These are phyloP conservation scores for Ogataea haglerorum DNA, from an alignment of 805 yeast species.

Conservation along the genomic window DNA sequence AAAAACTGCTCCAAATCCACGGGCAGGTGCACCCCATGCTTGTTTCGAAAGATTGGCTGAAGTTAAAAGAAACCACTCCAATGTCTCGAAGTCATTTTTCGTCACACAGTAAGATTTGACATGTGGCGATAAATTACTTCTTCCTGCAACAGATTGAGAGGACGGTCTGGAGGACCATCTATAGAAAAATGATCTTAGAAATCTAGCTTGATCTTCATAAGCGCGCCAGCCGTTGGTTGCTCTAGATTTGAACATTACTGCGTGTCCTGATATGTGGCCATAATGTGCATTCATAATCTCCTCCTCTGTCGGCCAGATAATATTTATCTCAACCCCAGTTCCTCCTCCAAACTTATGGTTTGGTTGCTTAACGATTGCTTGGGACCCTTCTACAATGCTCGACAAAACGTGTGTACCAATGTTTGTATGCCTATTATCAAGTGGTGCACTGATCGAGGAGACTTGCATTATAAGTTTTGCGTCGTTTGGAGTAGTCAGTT, in stretches of 20 bases:
- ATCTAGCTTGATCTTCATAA: slow-evolving; percentile 36
- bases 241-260: slow-evolving; percentile 22
- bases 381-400: slow-evolving; percentile 39
- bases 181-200: slow-evolving; percentile 41
- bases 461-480: slow-evolving; percentile 42
- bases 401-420: slow-evolving; percentile 46
- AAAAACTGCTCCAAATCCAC: slow-evolving; percentile 20
- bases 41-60: slow-evolving; percentile 72
- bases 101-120: slow-evolving; percentile 64
- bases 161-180: slow-evolving; percentile 40
- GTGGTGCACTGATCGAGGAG: slow-evolving; percentile 50
- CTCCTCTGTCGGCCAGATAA: slow-evolving; percentile 34
- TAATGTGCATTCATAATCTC: slow-evolving; percentile 24
- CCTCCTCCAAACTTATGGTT: slow-evolving; percentile 13
- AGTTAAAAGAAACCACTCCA: slow-evolving; percentile 70
- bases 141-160: slow-evolving; percentile 26
- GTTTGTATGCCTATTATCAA: slow-evolving; percentile 32
- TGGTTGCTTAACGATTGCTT: slow-evolving; percentile 19
- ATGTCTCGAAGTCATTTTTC: slow-evolving; percentile 44
- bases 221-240: slow-evolving; percentile 20
- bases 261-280: slow-evolving; percentile 28
- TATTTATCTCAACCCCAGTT: slow-evolving; percentile 23
- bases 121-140: slow-evolving; percentile 42
- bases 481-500: slow-evolving; percentile 21
- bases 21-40: slow-evolving; percentile 68